phyloP scores from a whole-genome alignment of 73 alveolate species.

The Effrenium voratum region DNA sequence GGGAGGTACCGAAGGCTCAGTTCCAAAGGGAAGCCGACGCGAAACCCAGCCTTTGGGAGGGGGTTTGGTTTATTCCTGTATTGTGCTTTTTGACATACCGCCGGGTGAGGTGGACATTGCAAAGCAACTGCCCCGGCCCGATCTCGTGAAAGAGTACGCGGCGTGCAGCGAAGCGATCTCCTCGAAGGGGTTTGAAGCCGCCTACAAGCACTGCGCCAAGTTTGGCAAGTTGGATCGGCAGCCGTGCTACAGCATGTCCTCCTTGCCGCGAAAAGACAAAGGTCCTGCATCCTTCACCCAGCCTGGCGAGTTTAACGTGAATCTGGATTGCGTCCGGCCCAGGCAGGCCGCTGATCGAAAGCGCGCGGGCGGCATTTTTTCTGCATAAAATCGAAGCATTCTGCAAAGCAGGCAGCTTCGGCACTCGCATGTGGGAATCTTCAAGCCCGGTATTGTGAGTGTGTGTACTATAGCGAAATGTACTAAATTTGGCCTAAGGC shows the following conservation, averaged over 20 bases:
- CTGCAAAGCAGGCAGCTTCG: neutral
- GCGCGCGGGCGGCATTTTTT: neutral
- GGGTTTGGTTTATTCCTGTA: too few species aligned
- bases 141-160: neutral
- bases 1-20: too few species aligned
- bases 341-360: neutral
- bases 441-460: neutral
- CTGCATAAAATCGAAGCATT: neutral
- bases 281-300: neutral
- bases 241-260: neutral
- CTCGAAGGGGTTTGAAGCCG: neutral
- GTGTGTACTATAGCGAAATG: neutral
- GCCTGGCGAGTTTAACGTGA: constrained; percentile 20
- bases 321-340: neutral
- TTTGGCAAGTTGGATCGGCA: constrained; percentile 22
- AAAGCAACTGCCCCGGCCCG: constrained; percentile 30
- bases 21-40: too few species aligned
- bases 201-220: constrained; percentile 29
- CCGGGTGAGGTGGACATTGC: neutral
- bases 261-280: neutral
- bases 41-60: too few species aligned
- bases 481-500: neutral
- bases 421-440: neutral
- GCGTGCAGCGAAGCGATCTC: neutral
- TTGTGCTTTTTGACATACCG: neutral